These are phyloP conservation scores for Penicillium manginii DNA, from an alignment of 495 filamentous ascomycete species.

Conservation along the genomic window DNA sequence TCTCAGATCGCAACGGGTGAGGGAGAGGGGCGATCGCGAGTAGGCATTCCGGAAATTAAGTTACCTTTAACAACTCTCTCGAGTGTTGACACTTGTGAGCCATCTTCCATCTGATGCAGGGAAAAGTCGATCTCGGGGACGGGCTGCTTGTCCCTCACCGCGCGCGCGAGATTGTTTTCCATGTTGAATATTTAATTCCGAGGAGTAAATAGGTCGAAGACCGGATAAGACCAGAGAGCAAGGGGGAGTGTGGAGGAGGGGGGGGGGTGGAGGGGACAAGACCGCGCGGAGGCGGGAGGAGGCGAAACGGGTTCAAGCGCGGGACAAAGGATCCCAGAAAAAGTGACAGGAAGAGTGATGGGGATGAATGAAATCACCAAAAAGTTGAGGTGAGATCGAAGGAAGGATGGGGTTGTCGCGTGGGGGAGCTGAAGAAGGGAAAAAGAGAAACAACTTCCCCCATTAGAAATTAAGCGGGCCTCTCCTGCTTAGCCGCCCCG, in stretches of 20 bases:
- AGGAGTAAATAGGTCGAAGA: conserved; percentile 8
- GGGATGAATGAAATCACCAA: neutral
- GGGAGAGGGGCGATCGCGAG: neutral
- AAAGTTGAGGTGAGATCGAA: neutral
- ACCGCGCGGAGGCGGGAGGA: conserved; percentile 23
- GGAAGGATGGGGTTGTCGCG: neutral
- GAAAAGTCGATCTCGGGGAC: conserved; percentile 98
- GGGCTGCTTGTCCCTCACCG: conserved; percentile 89
- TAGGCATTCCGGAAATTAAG: neutral
- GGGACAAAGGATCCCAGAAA: conserved; percentile 1
- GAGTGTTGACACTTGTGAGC: conserved; percentile 87
- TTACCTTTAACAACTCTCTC: conserved; percentile 98
- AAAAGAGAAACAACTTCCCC: neutral
- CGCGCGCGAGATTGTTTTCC: conserved; percentile 60
- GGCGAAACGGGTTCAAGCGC: conserved; percentile 23
- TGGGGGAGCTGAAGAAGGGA: neutral
- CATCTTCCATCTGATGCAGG: conserved; percentile 97
- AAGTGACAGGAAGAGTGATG: neutral
- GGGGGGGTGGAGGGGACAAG: conserved; percentile 5
- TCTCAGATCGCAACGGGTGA: conserved; percentile 5
- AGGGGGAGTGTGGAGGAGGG: conserved; percentile 19
- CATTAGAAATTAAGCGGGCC: conserved; percentile 2
- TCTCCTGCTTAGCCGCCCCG: neutral
- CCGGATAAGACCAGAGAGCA: conserved; percentile 15
- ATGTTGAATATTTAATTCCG: conserved; percentile 32